Evolutionary conservation across 176 grass and related monocot species (phyloP).

Genomic region (Tuctoria greenei): DNA sequence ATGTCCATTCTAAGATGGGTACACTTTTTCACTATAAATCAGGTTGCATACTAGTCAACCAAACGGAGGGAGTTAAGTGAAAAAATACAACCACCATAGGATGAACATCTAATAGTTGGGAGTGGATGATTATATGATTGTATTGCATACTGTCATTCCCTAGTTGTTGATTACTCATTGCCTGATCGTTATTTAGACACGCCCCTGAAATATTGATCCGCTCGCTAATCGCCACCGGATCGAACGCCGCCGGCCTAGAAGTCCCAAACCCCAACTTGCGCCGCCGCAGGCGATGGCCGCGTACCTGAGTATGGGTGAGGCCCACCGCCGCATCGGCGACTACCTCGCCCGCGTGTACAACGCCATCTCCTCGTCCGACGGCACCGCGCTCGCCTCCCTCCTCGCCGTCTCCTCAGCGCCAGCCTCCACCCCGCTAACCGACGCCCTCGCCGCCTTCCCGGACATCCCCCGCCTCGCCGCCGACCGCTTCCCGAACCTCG

Average conservation of each 20-base stretch:
- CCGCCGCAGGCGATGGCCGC: constrained; percentile 34
- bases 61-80: too few relatives aligned
- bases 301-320: constrained; percentile 83
- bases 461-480: constrained; percentile 58
- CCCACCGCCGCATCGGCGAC: constrained; percentile 72
- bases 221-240: not conserved
- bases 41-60: too few relatives aligned
- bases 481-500: constrained; percentile 58
- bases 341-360: constrained; percentile 63
- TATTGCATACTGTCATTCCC: too few relatives aligned
- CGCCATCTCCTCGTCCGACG: constrained; percentile 52
- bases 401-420: constrained; percentile 59
- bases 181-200: too few relatives aligned
- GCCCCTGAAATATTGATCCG: not conserved
- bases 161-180: too few relatives aligned
- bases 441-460: constrained; percentile 64
- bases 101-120: too few relatives aligned
- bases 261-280: constrained; percentile 3
- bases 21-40: too few relatives aligned
- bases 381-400: constrained; percentile 48
- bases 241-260: constrained; percentile 7
- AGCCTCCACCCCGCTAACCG: constrained; percentile 50
- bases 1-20: too few relatives aligned
- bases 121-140: too few relatives aligned
- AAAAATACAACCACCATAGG: too few relatives aligned